A percentile compares a stretch with the other conserved stretches of the same genome.
These are phyloP conservation scores for Parascedosporium putredinis DNA, from an alignment of 2,329 filamentous ascomycete species.

Conservation along the genomic window DNA sequence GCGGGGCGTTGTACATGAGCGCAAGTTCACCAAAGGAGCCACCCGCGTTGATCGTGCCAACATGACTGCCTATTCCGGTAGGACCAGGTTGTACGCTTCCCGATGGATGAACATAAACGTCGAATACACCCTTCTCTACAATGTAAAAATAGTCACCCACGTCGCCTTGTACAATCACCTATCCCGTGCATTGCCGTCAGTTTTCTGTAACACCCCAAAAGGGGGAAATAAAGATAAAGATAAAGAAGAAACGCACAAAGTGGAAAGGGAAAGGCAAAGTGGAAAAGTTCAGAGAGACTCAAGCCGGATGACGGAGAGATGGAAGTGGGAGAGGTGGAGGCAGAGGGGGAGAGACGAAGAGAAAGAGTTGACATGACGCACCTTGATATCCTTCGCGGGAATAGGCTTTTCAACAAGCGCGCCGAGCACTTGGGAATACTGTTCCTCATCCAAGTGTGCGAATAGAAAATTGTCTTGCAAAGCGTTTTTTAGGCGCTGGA, in stretches of 20 bases:
- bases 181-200: conserved; percentile 14
- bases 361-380: conserved; percentile 19
- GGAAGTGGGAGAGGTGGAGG: too few relatives aligned
- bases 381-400: conserved; percentile 75
- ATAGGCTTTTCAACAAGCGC: conserved; percentile 92
- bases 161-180: conserved; percentile 93
- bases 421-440: conserved; percentile 75
- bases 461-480: conserved; percentile 91
- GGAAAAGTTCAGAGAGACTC: too few relatives aligned
- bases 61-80: conserved; percentile 73
- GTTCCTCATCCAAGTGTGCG: conserved; percentile 87
- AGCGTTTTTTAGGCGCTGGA: conserved; percentile 65
- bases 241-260: neutral
- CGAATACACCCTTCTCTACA: conserved; percentile 82
- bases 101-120: conserved; percentile 75
- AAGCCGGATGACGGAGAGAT: too few relatives aligned
- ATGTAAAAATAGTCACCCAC: conserved; percentile 97
- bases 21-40: conserved; percentile 95
- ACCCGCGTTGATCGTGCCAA: conserved; percentile 72
- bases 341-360: neutral
- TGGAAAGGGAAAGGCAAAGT: too few relatives aligned
- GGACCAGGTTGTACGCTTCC: conserved; percentile 70
- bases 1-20: conserved; percentile 96
- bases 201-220: neutral
- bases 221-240: neutral